Evolutionary conservation across 768 basidiomycete species (phyloP).

Genomic region (Heimioporus sp.): DNA sequence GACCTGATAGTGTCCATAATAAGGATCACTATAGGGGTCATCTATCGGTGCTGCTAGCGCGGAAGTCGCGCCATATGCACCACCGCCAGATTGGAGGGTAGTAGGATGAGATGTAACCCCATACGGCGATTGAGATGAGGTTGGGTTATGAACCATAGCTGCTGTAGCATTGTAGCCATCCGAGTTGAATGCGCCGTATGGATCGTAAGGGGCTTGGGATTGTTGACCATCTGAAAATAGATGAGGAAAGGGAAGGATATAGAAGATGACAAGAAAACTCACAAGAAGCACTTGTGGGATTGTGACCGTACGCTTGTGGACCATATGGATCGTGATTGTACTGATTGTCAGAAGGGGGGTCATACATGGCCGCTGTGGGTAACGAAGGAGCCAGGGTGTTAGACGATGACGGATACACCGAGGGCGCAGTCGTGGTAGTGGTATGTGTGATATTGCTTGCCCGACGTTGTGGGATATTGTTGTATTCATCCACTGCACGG

Average conservation of each 20-base stretch:
- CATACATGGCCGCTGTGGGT: constrained; percentile 14
- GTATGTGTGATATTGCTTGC: constrained; percentile 38
- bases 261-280: constrained; percentile 22
- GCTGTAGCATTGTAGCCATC: constrained; percentile 41
- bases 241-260: neutral
- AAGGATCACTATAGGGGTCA: constrained; percentile 26
- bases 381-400: constrained; percentile 18
- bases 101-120: constrained; percentile 12
- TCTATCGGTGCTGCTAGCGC: constrained; percentile 42
- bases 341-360: constrained; percentile 17
- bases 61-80: constrained; percentile 52
- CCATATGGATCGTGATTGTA: constrained; percentile 29
- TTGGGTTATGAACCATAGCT: constrained; percentile 7
- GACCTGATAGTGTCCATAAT: constrained; percentile 24
- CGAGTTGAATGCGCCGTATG: constrained; percentile 41
- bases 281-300: constrained; percentile 54
- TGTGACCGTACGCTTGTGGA: constrained; percentile 49
- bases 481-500: constrained; percentile 76
- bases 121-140: constrained; percentile 13
- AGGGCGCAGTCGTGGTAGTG: constrained; percentile 41
- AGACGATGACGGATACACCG: constrained; percentile 33
- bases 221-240: constrained; percentile 40
- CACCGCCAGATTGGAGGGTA: constrained; percentile 39
- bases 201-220: constrained; percentile 51
- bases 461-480: constrained; percentile 45